Percentiles rank a stretch among this genome's conserved stretches.
Evolutionary conservation across 1,284 basidiomycete species (phyloP).

Genomic region (Trametes versicolor): DNA sequence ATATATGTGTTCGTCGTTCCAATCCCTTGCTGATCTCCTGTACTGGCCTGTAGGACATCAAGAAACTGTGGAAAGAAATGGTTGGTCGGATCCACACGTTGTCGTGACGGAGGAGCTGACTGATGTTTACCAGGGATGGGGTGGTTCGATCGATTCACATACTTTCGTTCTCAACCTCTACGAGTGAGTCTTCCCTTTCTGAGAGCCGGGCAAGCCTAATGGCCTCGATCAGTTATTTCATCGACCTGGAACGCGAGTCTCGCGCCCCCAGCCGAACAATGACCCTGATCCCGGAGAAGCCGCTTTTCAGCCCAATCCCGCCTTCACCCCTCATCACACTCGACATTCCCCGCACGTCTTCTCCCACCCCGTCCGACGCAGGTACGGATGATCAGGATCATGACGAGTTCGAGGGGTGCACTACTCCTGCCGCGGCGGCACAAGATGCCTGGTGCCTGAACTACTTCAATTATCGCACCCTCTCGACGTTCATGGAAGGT

Average conservation of each 20-base stretch:
- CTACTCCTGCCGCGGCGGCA: conserved; percentile 4
- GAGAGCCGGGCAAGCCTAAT: neutral
- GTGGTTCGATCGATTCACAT: conserved; percentile 17
- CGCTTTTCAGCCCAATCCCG: neutral
- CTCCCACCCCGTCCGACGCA: conserved; percentile 7
- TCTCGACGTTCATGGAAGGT: conserved; percentile 25
- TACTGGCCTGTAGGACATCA: conserved; percentile 6
- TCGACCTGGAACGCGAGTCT: conserved; percentile 16
- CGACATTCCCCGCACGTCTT: neutral
- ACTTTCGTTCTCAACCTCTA: conserved; percentile 22
- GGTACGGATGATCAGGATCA: conserved; percentile 14
- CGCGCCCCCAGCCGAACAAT: neutral
- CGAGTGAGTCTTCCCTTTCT: conserved; percentile 4
- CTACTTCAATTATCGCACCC: conserved; percentile 19
- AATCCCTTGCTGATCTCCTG: too few relatives aligned
- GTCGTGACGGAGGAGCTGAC: neutral
- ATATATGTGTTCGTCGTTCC: too few relatives aligned
- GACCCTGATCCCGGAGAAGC: neutral
- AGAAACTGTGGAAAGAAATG: conserved; percentile 25
- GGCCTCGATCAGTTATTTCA: conserved; percentile 13
- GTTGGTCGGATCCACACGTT: neutral
- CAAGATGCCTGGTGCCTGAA: conserved; percentile 17
- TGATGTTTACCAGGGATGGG: conserved; percentile 11
- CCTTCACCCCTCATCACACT: neutral
- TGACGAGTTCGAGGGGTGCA: conserved; percentile 18